Evolutionary conservation across 2,329 filamentous ascomycete genomes (phyloP).

Genomic region (Alternaria gaisen): DNA sequence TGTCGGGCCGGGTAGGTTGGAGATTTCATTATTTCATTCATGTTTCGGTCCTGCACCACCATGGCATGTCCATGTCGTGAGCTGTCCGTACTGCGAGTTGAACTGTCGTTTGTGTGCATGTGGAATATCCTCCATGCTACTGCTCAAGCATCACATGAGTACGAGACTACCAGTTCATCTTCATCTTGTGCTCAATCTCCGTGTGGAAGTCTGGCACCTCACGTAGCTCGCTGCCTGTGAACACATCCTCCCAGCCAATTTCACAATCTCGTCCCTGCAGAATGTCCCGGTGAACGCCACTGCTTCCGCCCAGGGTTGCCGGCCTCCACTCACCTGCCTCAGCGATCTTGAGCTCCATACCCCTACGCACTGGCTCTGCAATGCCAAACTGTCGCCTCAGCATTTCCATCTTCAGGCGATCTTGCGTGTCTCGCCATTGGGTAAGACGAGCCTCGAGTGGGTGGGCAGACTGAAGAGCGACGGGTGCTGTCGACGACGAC

Average conservation of each 20-base stretch:
- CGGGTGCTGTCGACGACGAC: constrained; percentile 37
- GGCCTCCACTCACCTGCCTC: constrained; percentile 82
- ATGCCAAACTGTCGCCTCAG: constrained; percentile 89
- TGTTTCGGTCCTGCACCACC: not conserved
- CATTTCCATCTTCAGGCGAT: constrained; percentile 84
- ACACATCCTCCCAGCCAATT: constrained; percentile 94
- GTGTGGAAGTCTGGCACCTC: constrained; percentile 79
- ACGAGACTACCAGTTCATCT: constrained; percentile 68
- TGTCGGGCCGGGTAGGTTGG: not conserved
- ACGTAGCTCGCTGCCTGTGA: constrained; percentile 76
- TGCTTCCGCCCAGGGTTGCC: constrained; percentile 69
- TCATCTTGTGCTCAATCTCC: constrained; percentile 92
- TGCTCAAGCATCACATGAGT: not conserved
- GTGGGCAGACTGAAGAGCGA: constrained; percentile 73
- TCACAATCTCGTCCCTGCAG: constrained; percentile 79
- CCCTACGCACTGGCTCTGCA: constrained; percentile 88
- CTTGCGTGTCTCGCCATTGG: constrained; percentile 90
- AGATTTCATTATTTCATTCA: not conserved
- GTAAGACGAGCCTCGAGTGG: constrained; percentile 90
- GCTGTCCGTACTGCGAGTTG: not conserved
- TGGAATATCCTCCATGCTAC: not conserved
- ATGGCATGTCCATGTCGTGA: not conserved
- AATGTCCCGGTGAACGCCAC: constrained; percentile 87
- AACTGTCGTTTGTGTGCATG: not conserved
- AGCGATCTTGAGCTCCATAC: constrained; percentile 94